These are phyloP conservation scores for Geotrichum phurueaensis DNA, from an alignment of 1,139 yeast species.

Conservation along the genomic window DNA sequence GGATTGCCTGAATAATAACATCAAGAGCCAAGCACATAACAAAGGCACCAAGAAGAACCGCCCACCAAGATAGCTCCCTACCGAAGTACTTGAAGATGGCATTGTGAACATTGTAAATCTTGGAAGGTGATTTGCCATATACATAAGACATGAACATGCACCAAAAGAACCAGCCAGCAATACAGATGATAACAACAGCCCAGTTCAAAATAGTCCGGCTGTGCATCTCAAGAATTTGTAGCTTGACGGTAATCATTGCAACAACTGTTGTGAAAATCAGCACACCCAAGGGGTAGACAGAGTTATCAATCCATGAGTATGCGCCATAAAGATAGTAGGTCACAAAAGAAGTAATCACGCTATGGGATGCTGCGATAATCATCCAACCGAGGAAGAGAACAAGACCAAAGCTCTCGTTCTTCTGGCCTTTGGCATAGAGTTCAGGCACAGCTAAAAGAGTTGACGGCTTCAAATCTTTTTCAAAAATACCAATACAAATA, in stretches of 20 bases:
- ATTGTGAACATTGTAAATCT: slow-evolving; percentile 65
- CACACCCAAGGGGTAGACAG: slow-evolving; percentile 77
- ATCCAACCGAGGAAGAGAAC: slow-evolving; percentile 72
- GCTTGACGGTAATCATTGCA: slow-evolving; percentile 66
- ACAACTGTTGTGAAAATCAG: slow-evolving; percentile 67
- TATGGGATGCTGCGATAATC: slow-evolving; percentile 65
- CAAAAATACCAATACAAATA: slow-evolving; percentile 89
- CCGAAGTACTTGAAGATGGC: slow-evolving; percentile 74
- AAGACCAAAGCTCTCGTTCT: slow-evolving; percentile 69
- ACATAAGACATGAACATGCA: slow-evolving; percentile 67
- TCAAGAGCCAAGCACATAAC: slow-evolving; percentile 53
- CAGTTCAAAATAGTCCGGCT: slow-evolving; percentile 68
- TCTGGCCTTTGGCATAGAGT: slow-evolving; percentile 70
- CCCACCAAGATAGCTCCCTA: slow-evolving; percentile 79
- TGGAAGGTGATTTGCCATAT: slow-evolving; percentile 51
- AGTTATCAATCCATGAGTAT: slow-evolving; percentile 57
- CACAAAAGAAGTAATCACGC: slow-evolving; percentile 64
- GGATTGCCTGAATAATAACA: slow-evolving; percentile 51
- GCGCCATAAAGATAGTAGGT: slow-evolving; percentile 66
- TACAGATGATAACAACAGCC: slow-evolving; percentile 65
- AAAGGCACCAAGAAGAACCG: slow-evolving; percentile 51
- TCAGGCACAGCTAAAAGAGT: slow-evolving; percentile 91
- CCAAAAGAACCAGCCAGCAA: slow-evolving; percentile 87
- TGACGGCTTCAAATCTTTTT: slow-evolving; percentile 80
- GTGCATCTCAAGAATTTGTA: slow-evolving; percentile 80